phyloP scores from a whole-genome alignment of 176 grass and related monocot species.

The Alloteropsis semialata region DNA sequence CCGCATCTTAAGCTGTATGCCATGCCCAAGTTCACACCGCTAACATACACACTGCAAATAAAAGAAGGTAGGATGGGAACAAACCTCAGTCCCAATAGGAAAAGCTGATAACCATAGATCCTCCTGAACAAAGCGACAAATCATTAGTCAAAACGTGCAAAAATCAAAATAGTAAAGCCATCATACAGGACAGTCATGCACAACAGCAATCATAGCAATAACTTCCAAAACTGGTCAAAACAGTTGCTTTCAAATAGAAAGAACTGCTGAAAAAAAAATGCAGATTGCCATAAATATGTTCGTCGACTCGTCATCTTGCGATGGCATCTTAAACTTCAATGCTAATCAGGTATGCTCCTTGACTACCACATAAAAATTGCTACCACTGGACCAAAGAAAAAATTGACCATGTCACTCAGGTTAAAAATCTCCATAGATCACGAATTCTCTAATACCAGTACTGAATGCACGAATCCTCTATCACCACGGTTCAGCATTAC shows the following conservation, averaged over 20 bases:
- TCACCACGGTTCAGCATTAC: not conserved
- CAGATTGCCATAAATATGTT: not conserved
- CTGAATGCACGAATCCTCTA: not conserved
- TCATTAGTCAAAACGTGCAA: not conserved
- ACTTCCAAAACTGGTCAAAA: not conserved
- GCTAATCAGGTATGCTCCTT: not conserved
- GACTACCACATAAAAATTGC: no score
- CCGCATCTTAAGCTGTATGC: not conserved
- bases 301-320: not conserved
- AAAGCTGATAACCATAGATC: constrained; percentile 73
- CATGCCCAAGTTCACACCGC: not conserved
- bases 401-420: not conserved
- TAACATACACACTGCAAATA: not conserved
- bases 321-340: not conserved
- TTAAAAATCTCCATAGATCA: not conserved
- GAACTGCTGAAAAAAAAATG: not conserved
- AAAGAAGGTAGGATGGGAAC: not conserved
- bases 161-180: not conserved
- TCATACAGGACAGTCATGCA: not conserved
- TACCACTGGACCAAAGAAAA: not conserved
- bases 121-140: constrained; percentile 47
- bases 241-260: not conserved
- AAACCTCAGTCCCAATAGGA: constrained; percentile 75
- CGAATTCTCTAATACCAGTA: no score
- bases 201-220: not conserved